phyloP scores from a whole-genome alignment of 768 basidiomycete species.

The Pleurotus cornucopiae region DNA sequence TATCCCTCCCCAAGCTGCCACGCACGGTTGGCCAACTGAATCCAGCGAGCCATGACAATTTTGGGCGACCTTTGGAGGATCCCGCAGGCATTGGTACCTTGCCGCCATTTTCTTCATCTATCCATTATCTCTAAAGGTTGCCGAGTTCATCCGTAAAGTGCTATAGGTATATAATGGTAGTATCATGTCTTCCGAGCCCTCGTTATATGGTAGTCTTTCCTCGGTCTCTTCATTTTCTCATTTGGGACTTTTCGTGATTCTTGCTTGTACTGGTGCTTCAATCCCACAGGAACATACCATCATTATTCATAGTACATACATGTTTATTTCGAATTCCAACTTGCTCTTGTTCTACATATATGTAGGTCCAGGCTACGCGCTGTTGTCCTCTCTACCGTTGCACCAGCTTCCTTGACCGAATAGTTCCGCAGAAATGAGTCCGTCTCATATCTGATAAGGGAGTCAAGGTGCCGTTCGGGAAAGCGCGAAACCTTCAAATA shows the following conservation, averaged over 20 bases:
- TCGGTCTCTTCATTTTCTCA: background rate
- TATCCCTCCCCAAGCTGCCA: background rate
- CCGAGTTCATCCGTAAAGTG: conserved; percentile 16
- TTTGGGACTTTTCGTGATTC: background rate
- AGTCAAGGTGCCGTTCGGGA: background rate
- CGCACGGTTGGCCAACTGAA: background rate
- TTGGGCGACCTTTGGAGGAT: conserved; percentile 15
- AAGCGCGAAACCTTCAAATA: conserved; percentile 3
- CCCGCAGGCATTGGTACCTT: conserved; percentile 11
- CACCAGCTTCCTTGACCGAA: too few relatives aligned
- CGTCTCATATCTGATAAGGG: background rate
- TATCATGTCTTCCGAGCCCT: background rate
- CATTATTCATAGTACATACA: too few relatives aligned
- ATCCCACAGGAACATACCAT: too few relatives aligned
- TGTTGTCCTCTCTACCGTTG: too few relatives aligned
- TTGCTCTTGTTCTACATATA: too few relatives aligned
- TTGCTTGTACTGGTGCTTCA: too few relatives aligned
- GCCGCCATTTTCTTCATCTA: conserved; percentile 12
- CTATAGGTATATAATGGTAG: conserved; percentile 8
- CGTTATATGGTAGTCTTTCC: background rate
- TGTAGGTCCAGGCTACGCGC: too few relatives aligned
- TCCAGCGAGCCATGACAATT: conserved; percentile 12
- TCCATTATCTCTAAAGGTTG: conserved; percentile 20
- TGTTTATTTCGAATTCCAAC: too few relatives aligned
- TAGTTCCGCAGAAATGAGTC: background rate